Percentiles rank a stretch among this genome's conserved stretches.
Conservation (phyloP, 73 alveolate genomes). For the Paramecium pentaurelia region DNA sequence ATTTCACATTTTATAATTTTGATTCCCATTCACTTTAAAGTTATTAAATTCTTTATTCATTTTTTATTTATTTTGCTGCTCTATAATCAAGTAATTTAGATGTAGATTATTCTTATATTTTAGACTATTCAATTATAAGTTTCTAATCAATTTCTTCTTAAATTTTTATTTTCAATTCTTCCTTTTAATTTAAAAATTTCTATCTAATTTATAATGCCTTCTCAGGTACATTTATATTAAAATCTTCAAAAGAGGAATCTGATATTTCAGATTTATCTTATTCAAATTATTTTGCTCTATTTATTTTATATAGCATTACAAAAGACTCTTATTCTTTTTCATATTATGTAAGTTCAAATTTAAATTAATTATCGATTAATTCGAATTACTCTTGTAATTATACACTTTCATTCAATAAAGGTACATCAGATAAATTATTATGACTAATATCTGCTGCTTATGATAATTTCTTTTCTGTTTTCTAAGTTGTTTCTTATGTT, state of each 20-base stretch:
- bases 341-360: not conserved
- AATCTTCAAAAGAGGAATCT: not conserved
- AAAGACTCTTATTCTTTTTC: not conserved
- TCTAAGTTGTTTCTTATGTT: not conserved
- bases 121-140: not conserved
- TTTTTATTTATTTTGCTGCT: not conserved
- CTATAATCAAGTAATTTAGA: not conserved
- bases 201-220: not conserved
- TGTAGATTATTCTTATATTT: not conserved
- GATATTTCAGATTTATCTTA: not conserved
- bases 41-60: not conserved
- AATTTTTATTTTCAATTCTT: not conserved
- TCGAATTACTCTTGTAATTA: not conserved
- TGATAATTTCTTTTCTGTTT: not conserved
- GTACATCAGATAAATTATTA: not conserved
- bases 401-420: not conserved
- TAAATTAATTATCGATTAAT: not conserved
- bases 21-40: not conserved
- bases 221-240: not conserved
- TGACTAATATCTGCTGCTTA: not conserved
- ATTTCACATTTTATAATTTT: not conserved
- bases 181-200: not conserved
- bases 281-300: not conserved
- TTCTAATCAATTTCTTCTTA: not conserved
- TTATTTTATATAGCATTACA: not conserved